phyloP scores from a whole-genome alignment of 176 grass and related monocot genomes.

The Cenchrus americanus region DNA sequence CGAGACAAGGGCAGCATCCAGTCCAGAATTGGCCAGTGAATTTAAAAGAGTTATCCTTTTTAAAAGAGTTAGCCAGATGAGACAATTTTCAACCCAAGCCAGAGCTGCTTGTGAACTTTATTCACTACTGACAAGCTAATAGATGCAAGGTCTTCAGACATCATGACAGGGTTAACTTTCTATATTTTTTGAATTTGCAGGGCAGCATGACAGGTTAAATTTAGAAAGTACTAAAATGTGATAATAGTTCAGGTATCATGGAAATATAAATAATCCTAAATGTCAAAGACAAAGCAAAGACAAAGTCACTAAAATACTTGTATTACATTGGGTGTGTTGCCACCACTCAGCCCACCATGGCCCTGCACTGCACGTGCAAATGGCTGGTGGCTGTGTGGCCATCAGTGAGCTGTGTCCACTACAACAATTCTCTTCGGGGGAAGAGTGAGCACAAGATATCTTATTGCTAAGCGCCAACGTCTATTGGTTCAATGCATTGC shows the following conservation, averaged over 20 bases:
- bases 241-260: not conserved
- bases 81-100: not conserved
- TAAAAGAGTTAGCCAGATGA: not conserved
- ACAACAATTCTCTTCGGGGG: too few relatives aligned
- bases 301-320: too few relatives aligned
- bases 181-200: not conserved
- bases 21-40: conserved; percentile 6
- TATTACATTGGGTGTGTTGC: too few relatives aligned
- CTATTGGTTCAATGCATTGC: too few relatives aligned
- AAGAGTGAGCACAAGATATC: too few relatives aligned
- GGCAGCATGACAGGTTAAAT: conserved; percentile 6
- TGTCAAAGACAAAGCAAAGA: conserved; percentile 3
- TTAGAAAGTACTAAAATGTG: not conserved
- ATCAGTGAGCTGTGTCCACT: too few relatives aligned
- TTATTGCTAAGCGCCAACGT: too few relatives aligned
- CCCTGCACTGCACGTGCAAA: too few relatives aligned
- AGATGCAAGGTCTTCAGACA: not conserved
- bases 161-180: not conserved
- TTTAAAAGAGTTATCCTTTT: not conserved
- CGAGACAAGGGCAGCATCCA: conserved; percentile 20
- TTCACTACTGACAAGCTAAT: not conserved
- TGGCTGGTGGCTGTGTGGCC: too few relatives aligned
- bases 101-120: not conserved
- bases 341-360: too few relatives aligned
- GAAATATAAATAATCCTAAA: not conserved